Base-by-base conservation (phyloP, 148 eudicot genomes). In the Rhododendron molle region DNA sequence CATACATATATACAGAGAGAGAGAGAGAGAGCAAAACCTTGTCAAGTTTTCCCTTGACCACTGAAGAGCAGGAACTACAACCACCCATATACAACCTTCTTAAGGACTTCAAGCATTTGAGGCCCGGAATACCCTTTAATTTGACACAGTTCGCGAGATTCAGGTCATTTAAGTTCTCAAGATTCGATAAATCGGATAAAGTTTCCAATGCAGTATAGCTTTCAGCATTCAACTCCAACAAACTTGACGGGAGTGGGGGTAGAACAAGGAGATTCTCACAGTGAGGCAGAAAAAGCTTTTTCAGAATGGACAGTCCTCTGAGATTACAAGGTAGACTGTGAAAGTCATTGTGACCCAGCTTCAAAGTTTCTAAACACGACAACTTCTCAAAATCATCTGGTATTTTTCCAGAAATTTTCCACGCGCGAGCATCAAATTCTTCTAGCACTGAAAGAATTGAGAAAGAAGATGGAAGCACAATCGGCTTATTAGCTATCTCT, bases 171-270 rank as follows among this genome's bases (percentile, higher is more conserved):
- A 94, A 86, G 54, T 82, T 87, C 80, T 85, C 84, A 52, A 91
- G 89, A 80, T 92, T 88, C 18, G 94, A 92, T 44, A 94, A 26
- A 83, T 92, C 89, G 54, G 81, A 74, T 83, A 94, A 81, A 80
- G 54, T 81, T 89, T 91, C 88, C 21, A 94, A 86, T 43, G 87
- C 86, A 58, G 76, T 84, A 78, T 95, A 94, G 76, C 92, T 91
- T 50, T 93, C 90, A 86, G 91, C 93, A 87, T 90, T 86, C 74
- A 92, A 72, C 86, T 89, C 87, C 85, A 84, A 81, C 88, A 94
- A 90, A 80, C 89, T 89, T 18, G 91, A 90, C 49, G 95, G 96
- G 60, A 94, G 92, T 54, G 82, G 87, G 86, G 96, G 96, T 23
- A 94, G 87, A 84, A 46, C 56, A 83, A 77, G 89, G 36, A 94